Evolutionary conservation across 108 stramenopile genomes (phyloP).

Genomic region (Fistulifera solaris): DNA sequence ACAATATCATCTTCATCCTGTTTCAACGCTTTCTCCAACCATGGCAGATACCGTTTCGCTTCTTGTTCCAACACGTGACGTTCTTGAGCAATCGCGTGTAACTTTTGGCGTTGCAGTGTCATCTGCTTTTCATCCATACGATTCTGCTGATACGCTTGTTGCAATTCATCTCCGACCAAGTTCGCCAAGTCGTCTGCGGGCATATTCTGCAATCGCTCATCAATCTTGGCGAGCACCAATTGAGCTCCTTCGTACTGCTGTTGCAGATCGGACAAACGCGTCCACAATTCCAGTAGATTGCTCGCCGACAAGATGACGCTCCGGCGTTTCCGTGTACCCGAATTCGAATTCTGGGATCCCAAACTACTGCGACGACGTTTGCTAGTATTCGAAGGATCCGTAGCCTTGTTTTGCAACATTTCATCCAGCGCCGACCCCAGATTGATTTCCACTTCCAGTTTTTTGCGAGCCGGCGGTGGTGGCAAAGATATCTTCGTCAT

Average conservation of each 20-base stretch:
- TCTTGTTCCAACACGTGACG: conserved; percentile 45
- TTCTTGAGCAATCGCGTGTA: conserved; percentile 53
- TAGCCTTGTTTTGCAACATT: background rate
- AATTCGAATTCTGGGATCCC: background rate
- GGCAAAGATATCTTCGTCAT: conserved; percentile 44
- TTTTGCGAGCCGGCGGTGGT: conserved; percentile 14
- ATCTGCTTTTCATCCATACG: conserved; percentile 24
- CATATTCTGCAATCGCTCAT: conserved; percentile 12
- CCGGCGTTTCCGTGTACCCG: conserved; percentile 6
- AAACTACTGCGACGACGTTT: conserved; percentile 40
- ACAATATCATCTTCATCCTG: conserved; percentile 67
- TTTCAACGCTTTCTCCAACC: conserved; percentile 53
- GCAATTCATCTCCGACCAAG: conserved; percentile 27
- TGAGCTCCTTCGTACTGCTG: conserved; percentile 20
- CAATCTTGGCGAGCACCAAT: conserved; percentile 13
- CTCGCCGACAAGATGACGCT: conserved; percentile 22
- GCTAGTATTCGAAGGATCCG: conserved; percentile 9
- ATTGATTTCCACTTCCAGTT: conserved; percentile 42
- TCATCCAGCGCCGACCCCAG: conserved; percentile 18
- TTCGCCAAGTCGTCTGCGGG: conserved; percentile 8
- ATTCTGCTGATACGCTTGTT: conserved; percentile 38
- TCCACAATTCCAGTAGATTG: conserved; percentile 38
- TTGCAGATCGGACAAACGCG: conserved; percentile 21
- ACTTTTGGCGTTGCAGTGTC: conserved; percentile 25
- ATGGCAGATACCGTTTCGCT: conserved; percentile 49